These are phyloP conservation scores for Trichoderma sp. DNA, from an alignment of 2,329 filamentous ascomycete genomes.

Conservation along the genomic window DNA sequence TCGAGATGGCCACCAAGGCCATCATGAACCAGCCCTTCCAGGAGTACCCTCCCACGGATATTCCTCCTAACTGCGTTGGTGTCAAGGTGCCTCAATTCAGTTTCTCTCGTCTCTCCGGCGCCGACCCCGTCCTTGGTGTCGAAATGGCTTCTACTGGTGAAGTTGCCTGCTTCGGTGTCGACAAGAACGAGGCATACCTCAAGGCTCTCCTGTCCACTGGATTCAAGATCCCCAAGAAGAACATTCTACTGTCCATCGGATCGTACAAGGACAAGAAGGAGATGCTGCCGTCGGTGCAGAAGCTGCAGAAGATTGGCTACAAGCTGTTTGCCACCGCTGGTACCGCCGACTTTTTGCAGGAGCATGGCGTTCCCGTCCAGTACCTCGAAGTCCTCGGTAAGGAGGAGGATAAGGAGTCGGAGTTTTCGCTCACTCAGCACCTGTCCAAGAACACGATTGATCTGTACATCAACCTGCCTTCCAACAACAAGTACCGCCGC, in stretches of 20 bases:
- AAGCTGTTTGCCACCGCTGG: conserved; percentile 95
- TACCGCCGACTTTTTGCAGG: conserved; percentile 93
- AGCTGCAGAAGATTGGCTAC: conserved; percentile 86
- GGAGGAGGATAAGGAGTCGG: conserved; percentile 82
- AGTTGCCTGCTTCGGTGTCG: conserved; percentile 91
- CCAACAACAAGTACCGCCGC: conserved; percentile 93
- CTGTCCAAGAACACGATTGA: conserved; percentile 97
- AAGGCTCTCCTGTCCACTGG: conserved; percentile 95
- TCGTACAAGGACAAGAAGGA: conserved; percentile 98
- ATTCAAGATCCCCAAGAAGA: conserved; percentile 93
- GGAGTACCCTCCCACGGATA: conserved; percentile 74
- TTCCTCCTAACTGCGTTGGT: conserved; percentile 81
- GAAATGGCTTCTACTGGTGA: conserved; percentile 99
- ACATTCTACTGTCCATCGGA: conserved; percentile 91
- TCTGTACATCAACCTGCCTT: conserved; percentile 98
- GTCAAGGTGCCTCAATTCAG: conserved; percentile 99
- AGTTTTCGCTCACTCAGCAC: conserved; percentile 96
- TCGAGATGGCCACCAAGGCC: conserved; percentile 97
- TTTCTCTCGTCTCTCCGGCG: conserved; percentile 93
- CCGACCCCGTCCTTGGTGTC: conserved; percentile 92
- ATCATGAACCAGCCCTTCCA: conserved; percentile 82
- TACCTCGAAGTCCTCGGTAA: conserved; percentile 85
- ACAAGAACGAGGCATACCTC: conserved; percentile 97
- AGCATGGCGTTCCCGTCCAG: conserved; percentile 87
- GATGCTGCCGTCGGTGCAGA: conserved; percentile 88